phyloP scores from a whole-genome alignment of 1,284 basidiomycete species.

The Sporisorium scitamineum region DNA sequence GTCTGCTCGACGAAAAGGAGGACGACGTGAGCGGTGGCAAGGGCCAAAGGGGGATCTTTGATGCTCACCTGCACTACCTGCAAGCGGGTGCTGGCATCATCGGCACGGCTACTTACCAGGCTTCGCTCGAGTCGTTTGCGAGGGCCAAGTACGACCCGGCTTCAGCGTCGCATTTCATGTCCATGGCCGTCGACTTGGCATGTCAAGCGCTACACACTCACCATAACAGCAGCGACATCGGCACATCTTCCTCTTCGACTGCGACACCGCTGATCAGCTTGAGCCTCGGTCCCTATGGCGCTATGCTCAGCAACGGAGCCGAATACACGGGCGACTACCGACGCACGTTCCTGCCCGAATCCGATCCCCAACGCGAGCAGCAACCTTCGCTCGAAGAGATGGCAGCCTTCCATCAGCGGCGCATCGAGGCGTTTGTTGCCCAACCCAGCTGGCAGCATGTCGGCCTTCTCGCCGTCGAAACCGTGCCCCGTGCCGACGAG shows the following conservation, averaged over 20 bases:
- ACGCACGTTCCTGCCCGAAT: slow-evolving; percentile 32
- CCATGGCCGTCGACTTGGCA: slow-evolving; percentile 52
- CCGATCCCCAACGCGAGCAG: slow-evolving; percentile 27
- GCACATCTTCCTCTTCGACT: background rate
- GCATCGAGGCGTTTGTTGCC: slow-evolving; percentile 41
- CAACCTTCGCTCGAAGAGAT: slow-evolving; percentile 47
- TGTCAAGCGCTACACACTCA: slow-evolving; percentile 37
- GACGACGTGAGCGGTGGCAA: slow-evolving; percentile 44
- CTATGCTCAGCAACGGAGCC: slow-evolving; percentile 56
- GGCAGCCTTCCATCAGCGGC: slow-evolving; percentile 51
- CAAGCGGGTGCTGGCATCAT: slow-evolving; percentile 60
- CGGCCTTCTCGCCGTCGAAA: slow-evolving; percentile 61
- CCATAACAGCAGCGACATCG: slow-evolving; percentile 9
- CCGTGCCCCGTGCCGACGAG: slow-evolving; percentile 60
- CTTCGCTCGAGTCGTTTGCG: slow-evolving; percentile 52
- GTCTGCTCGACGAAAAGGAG: slow-evolving; percentile 51
- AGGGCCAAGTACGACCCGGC: slow-evolving; percentile 35
- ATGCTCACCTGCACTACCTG: slow-evolving; percentile 59
- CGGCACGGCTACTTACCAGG: slow-evolving; percentile 61
- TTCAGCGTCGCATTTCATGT: slow-evolving; percentile 50
- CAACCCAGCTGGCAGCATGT: slow-evolving; percentile 45
- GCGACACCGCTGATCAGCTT: slow-evolving; percentile 47
- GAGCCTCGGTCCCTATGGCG: slow-evolving; percentile 61
- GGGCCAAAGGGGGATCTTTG: slow-evolving; percentile 43
- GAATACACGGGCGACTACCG: slow-evolving; percentile 63